A percentile compares a stretch with the other conserved stretches of the same genome.
Conservation (phyloP, 2,329 filamentous ascomycete species). For the Septoria petroselini region DNA sequence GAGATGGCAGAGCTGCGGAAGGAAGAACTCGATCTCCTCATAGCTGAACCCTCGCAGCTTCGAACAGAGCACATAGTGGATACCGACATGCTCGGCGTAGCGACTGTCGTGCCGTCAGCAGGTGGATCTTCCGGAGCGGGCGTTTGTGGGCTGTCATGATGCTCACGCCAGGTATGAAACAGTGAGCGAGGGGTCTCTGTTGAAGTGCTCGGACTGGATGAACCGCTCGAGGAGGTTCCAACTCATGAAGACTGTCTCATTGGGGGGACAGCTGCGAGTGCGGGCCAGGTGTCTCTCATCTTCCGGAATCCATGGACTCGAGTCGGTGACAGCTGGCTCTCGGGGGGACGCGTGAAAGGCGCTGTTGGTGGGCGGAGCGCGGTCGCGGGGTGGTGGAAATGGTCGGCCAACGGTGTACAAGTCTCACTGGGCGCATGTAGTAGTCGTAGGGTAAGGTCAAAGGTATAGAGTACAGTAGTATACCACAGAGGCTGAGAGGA, state of each 20-base stretch:
- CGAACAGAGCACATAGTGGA: constrained; percentile 83
- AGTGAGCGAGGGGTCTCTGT: constrained; percentile 82
- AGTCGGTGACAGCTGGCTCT: constrained; percentile 14
- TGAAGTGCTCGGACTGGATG: constrained; percentile 92
- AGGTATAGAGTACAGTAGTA: too few relatives aligned
- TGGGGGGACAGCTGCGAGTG: constrained; percentile 8
- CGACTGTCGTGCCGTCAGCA: constrained; percentile 53
- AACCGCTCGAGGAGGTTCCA: constrained; percentile 88
- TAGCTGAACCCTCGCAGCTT: constrained; percentile 87
- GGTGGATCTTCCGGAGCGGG: constrained; percentile 2
- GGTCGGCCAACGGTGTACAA: too few relatives aligned
- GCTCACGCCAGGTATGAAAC: constrained; percentile 84
- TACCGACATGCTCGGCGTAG: constrained; percentile 85
- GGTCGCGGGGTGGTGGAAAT: too few relatives aligned
- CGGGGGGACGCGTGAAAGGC: not conserved
- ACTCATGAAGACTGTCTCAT: constrained; percentile 45
- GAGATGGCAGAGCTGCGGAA: constrained; percentile 79
- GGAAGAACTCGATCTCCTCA: constrained; percentile 89
- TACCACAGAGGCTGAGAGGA: too few relatives aligned
- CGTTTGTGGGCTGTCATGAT: not conserved
- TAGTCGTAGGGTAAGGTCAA: too few relatives aligned
- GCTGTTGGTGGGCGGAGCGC: too few relatives aligned
- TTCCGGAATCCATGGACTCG: constrained; percentile 10
- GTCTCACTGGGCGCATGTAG: too few relatives aligned
- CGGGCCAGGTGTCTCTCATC: constrained; percentile 14